phyloP scores from a whole-genome alignment of 176 grass and related monocot genomes.

The Dendrocalamus sinicus region DNA sequence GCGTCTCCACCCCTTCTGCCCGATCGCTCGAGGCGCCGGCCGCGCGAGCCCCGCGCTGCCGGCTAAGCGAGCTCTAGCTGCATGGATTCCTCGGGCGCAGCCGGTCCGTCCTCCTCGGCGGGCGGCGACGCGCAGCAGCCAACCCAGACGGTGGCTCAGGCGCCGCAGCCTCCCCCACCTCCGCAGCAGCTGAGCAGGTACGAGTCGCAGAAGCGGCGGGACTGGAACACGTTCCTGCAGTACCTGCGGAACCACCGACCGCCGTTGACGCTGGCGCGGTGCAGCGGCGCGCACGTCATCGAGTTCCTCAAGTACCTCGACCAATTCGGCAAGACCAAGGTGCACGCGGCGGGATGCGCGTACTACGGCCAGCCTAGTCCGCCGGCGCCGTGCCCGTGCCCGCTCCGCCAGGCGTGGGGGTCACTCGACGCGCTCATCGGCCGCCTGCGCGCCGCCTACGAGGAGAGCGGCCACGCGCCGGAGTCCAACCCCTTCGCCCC shows the following conservation, averaged over 20 bases:
- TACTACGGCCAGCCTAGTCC: conserved; percentile 90
- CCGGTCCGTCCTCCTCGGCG: conserved; percentile 24
- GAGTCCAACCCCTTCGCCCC: conserved; percentile 94
- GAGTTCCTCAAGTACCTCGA: conserved; percentile 98
- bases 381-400: conserved; percentile 87
- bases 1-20: conserved; percentile 24
- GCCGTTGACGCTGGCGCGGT: conserved; percentile 83
- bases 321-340: conserved; percentile 99
- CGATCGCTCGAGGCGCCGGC: conserved; percentile 27
- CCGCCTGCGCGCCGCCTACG: conserved; percentile 85
- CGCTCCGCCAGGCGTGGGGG: conserved; percentile 87
- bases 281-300: conserved; percentile 98
- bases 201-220: conserved; percentile 95
- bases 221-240: conserved; percentile 99
- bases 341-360: conserved; percentile 67
- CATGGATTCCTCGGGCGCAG: conserved; percentile 48
- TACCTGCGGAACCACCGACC: conserved; percentile 98
- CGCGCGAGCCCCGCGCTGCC: neutral
- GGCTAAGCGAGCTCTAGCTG: neutral
- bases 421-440: conserved; percentile 98
- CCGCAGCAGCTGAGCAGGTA: conserved; percentile 78
- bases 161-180: neutral
- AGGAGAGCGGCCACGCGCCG: conserved; percentile 83
- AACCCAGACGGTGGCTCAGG: conserved; percentile 32
- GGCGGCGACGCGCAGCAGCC: conserved; percentile 23